Conservation (phyloP, 1,284 basidiomycete species). For the Schizopora paradoxa region DNA sequence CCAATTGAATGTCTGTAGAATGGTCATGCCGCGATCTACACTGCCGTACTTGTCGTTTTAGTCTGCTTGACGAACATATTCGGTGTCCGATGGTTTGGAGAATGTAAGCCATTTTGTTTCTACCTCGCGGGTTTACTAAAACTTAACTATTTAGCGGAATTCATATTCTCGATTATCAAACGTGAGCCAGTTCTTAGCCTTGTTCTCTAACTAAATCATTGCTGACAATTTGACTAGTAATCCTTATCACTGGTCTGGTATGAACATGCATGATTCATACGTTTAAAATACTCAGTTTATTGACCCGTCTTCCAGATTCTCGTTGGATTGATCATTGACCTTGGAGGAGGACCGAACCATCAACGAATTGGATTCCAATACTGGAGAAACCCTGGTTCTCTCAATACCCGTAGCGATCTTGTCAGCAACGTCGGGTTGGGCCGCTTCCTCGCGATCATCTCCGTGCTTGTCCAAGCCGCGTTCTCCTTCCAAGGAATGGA, state of each 20-base stretch:
- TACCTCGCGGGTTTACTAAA: neutral
- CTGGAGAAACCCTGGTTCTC: slow-evolving; percentile 67
- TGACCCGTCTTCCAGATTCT: slow-evolving; percentile 34
- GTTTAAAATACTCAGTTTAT: neutral
- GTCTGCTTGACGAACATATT: slow-evolving; percentile 72
- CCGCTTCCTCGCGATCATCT: slow-evolving; percentile 65
- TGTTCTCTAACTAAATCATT: slow-evolving; percentile 4
- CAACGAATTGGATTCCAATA: slow-evolving; percentile 62
- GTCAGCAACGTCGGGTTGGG: slow-evolving; percentile 39
- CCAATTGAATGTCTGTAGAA: slow-evolving; percentile 28
- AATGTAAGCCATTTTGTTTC: slow-evolving; percentile 37
- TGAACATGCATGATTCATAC: neutral
- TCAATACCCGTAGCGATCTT: slow-evolving; percentile 43
- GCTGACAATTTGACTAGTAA: slow-evolving; percentile 32
- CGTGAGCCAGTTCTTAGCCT: slow-evolving; percentile 31
- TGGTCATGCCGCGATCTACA: slow-evolving; percentile 55
- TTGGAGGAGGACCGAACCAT: slow-evolving; percentile 60
- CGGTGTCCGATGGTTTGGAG: slow-evolving; percentile 68
- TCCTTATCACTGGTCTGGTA: slow-evolving; percentile 48
- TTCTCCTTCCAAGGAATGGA: slow-evolving; percentile 86
- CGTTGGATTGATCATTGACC: slow-evolving; percentile 61
- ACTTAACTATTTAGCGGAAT: slow-evolving; percentile 41
- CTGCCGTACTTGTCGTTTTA: slow-evolving; percentile 52
- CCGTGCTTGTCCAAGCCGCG: slow-evolving; percentile 69
- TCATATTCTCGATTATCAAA: slow-evolving; percentile 60